phyloP scores from a whole-genome alignment of 2,329 filamentous ascomycete genomes.

The Pseudogymnoascus sp. region DNA sequence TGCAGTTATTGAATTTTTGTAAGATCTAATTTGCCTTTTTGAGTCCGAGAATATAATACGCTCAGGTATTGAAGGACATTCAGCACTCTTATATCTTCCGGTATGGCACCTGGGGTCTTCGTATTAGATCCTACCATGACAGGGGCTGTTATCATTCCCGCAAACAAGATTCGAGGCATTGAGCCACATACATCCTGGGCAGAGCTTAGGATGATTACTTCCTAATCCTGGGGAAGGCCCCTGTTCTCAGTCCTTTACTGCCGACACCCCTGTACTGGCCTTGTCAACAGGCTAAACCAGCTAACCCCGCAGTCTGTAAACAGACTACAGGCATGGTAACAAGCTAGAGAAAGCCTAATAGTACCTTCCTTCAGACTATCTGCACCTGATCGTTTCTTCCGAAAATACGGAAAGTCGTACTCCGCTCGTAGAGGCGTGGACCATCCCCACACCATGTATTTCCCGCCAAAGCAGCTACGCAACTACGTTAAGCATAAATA shows the following conservation, averaged over 20 bases:
- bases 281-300: not conserved
- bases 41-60: not conserved
- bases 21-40: not conserved
- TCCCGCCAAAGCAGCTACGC: not conserved
- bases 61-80: no score
- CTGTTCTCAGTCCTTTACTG: not conserved
- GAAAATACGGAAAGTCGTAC: not conserved
- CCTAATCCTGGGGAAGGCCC: not conserved
- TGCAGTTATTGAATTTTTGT: not conserved
- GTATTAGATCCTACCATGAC: not conserved
- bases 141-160: not conserved
- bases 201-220: not conserved
- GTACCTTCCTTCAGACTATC: not conserved
- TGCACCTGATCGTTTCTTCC: not conserved
- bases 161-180: not conserved
- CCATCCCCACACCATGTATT: not conserved
- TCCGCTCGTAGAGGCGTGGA: not conserved
- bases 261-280: not conserved
- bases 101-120: not conserved
- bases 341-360: not conserved
- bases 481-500: not conserved
- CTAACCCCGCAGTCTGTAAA: not conserved
- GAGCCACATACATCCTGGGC: not conserved
- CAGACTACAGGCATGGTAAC: not conserved
- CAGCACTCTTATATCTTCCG: not conserved